These are phyloP conservation scores for Aureoboletus auriporus DNA, from an alignment of 768 basidiomycete genomes.

Conservation along the genomic window DNA sequence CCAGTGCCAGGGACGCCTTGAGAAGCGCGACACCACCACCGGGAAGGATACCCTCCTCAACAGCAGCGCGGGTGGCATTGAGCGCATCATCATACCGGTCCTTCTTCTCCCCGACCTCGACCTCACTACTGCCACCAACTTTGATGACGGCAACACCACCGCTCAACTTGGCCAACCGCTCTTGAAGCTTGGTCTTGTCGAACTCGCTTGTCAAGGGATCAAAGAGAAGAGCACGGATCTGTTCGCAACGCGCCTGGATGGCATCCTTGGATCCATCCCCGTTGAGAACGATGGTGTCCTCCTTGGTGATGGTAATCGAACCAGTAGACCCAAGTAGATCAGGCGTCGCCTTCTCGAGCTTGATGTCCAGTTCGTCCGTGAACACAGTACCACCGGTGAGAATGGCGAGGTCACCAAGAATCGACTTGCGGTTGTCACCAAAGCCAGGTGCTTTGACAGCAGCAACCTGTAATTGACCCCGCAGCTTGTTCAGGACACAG, in stretches of 20 bases:
- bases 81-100: constrained; percentile 96
- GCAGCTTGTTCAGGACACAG: constrained; percentile 98
- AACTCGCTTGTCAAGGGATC: constrained; percentile 89
- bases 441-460: constrained; percentile 98
- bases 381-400: constrained; percentile 98
- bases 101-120: constrained; percentile 99
- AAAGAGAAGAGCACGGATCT: constrained; percentile 79
- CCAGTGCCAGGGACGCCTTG: constrained; percentile 73
- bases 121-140: constrained; percentile 90
- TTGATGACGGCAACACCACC: constrained; percentile 99
- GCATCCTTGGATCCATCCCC: constrained; percentile 88
- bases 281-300: constrained; percentile 95
- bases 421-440: constrained; percentile 98
- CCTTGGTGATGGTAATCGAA: constrained; percentile 92
- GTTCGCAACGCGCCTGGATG: constrained; percentile 92
- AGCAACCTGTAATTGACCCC: constrained; percentile 90
- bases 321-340: constrained; percentile 92
- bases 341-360: constrained; percentile 84
- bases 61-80: constrained; percentile 97
- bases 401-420: constrained; percentile 95
- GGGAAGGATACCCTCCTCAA: constrained; percentile 97
- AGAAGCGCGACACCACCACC: constrained; percentile 94
- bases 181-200: constrained; percentile 92
- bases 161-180: constrained; percentile 91
- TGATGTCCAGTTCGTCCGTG: constrained; percentile 94